Evolutionary conservation across 805 yeast genomes (phyloP).

Genomic region (Metschnikowia orientalis): DNA sequence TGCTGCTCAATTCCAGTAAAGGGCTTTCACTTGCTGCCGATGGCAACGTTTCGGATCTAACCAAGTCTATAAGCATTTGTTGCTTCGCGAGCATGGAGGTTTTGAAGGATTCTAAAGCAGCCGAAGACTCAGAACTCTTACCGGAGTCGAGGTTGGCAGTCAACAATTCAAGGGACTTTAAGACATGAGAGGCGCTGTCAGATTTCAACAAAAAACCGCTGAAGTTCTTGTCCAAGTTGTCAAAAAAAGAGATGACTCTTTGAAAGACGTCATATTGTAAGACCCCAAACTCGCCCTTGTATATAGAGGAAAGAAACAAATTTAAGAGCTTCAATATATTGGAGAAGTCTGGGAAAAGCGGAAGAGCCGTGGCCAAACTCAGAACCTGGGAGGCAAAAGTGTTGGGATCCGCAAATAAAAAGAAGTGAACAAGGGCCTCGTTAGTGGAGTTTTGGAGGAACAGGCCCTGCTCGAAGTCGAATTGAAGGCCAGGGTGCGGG

Average conservation of each 20-base stretch:
- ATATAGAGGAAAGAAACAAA: conserved; percentile 19
- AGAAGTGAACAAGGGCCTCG: conserved; percentile 75
- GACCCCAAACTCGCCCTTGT: conserved; percentile 24
- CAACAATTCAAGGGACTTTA: conserved; percentile 50
- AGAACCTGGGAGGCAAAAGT: conserved; percentile 11
- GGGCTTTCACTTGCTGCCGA: conserved; percentile 15
- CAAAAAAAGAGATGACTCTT: conserved; percentile 50
- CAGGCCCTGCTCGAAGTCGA: conserved; percentile 41
- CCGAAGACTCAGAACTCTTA: conserved; percentile 2
- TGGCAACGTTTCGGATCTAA: conserved; percentile 5
- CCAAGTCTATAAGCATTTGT: conserved; percentile 27
- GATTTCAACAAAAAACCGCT: conserved; percentile 68
- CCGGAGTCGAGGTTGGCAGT: conserved; percentile 5
- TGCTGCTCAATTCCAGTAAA: conserved; percentile 31
- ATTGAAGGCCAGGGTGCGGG: conserved; percentile 36
- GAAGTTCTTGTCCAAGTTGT: conserved; percentile 54
- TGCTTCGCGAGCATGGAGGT: conserved; percentile 50
- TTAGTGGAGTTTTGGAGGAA: conserved; percentile 47
- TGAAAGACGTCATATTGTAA: conserved; percentile 33
- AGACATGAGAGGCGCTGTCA: conserved; percentile 53
- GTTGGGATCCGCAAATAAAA: conserved; percentile 36
- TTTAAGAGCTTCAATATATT: conserved; percentile 22
- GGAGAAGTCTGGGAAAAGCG: conserved; percentile 34
- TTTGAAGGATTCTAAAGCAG: conserved; percentile 49
- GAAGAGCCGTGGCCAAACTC: conserved; percentile 26